Conservation (phyloP, 129 eudicot genomes). For the Logfia minima region DNA sequence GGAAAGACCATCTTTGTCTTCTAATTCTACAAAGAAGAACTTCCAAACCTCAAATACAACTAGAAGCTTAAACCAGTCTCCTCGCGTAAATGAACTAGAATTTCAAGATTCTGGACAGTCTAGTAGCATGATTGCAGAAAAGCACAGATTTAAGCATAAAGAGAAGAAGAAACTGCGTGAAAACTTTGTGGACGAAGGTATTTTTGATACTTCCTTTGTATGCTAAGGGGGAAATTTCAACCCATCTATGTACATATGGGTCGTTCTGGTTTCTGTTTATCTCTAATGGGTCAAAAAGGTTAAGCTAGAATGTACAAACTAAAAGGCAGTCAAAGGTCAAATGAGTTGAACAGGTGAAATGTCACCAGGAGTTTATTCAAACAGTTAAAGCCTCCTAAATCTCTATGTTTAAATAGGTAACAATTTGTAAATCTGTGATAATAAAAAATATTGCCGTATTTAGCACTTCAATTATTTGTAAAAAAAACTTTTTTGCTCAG, state of each 20-base stretch:
- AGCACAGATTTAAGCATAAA: constrained; percentile 39
- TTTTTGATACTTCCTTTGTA: constrained; percentile 20
- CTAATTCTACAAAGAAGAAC: constrained; percentile 54
- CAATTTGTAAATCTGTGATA: background rate
- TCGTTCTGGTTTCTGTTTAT: background rate
- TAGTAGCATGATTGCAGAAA: constrained; percentile 47
- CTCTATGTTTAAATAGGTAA: background rate
- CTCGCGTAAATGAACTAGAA: constrained; percentile 41
- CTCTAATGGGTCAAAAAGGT: background rate
- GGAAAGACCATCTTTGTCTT: constrained; percentile 44
- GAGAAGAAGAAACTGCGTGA: constrained; percentile 49
- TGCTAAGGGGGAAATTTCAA: background rate
- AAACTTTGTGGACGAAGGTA: constrained; percentile 62
- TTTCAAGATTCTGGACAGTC: constrained; percentile 54
- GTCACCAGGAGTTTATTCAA: background rate
- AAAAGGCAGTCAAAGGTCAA: background rate
- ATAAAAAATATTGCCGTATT: background rate
- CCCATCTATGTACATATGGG: background rate
- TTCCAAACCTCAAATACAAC: constrained; percentile 45
- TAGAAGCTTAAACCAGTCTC: constrained; percentile 46
- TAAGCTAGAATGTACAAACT: background rate
- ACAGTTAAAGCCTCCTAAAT: constrained; percentile 13
- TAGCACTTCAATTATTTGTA: background rate
- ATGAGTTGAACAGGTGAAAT: constrained; percentile 7
- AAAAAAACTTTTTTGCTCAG: background rate